Evolutionary conservation across 768 basidiomycete genomes (phyloP), one percentile per base, ranked within the genome.

Genomic region (Tricholoma furcatifolium): DNA sequence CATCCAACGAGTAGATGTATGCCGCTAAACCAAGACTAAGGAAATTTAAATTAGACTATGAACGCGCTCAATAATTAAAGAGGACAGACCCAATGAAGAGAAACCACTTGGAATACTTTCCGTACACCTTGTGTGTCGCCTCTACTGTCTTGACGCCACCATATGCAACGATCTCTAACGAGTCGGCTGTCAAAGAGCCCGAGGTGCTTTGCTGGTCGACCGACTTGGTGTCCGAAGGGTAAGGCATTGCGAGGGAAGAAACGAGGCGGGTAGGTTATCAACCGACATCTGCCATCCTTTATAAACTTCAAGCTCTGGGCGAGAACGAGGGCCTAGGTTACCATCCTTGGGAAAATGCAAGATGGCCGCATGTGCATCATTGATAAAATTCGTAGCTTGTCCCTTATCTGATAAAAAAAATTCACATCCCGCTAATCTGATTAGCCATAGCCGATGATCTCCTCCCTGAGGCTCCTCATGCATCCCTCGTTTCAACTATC

Each of bases 1-100:
- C 74, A 54, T 90, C 88, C 27, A 91, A 74, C 0, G 87, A 87
- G 66, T 90, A 91, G 51, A 89, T 84, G 65, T 88, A 91, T 1
- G 87, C 80, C 0, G 86, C 84, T 0, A 88, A 77, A 12, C 75
- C 87, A 51, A 90, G 66, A 47, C 84, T 76, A 87, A n/a, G 65
- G 46, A 82, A 71, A 49, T 0, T 72, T 47, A 32, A 36, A 52
- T 46, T 3, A 50, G 32, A 6, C 30, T 40, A 44, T 36, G 41
- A 2, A 39, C 27, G 6, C 10, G 47, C 43, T n/a, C 14, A 38
- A 54, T 15, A 21, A 24, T 10, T 48, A 59, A 20, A 63, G 69
- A 46, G 2, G 23, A 31, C 50, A 1, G 50, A 85, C 86, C 83
- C 76, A 38, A 81, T 65, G 64, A 85, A 87, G 20, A 87, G 69